Conservation (phyloP, 768 basidiomycete species). For the Grammothele lineata region DNA sequence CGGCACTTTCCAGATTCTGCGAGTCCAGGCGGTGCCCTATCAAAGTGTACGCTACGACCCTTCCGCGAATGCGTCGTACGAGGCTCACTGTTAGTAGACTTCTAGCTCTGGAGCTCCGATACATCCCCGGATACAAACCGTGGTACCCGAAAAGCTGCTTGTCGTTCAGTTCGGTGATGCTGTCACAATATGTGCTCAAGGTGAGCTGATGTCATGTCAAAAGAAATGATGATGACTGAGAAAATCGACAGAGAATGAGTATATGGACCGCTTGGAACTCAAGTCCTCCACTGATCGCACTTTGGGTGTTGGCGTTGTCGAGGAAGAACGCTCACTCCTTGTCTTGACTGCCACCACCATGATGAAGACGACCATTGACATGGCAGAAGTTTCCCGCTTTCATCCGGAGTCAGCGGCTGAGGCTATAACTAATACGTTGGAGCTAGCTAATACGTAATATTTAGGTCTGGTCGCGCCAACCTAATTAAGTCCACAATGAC, state of each 20-base stretch:
- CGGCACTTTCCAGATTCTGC: slow-evolving; percentile 42
- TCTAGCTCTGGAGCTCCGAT: slow-evolving; percentile 64
- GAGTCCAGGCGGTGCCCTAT: slow-evolving; percentile 62
- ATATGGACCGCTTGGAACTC: slow-evolving; percentile 67
- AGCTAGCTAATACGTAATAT: no score
- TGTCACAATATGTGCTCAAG: slow-evolving; percentile 64
- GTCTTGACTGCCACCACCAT: slow-evolving; percentile 65
- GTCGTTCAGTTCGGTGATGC: slow-evolving; percentile 75
- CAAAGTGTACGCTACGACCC: slow-evolving; percentile 59
- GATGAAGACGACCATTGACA: slow-evolving; percentile 61
- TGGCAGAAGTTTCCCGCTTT: slow-evolving; percentile 58
- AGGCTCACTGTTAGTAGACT: slow-evolving; percentile 40
- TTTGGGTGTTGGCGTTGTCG: slow-evolving; percentile 61
- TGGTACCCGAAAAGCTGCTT: slow-evolving; percentile 55
- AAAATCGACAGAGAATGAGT: slow-evolving; percentile 77
- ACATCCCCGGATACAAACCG: slow-evolving; percentile 62
- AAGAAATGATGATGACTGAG: no score
- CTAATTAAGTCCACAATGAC: slow-evolving; percentile 78
- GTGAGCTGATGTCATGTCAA: slow-evolving; percentile 38
- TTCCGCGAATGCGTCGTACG: background rate
- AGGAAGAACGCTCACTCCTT: slow-evolving; percentile 45
- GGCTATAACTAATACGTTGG: no score
- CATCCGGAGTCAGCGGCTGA: slow-evolving; percentile 64
- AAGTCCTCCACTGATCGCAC: slow-evolving; percentile 65
- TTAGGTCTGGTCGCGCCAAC: slow-evolving; percentile 57